These are phyloP conservation scores for Yarrowia sp. DNA, from an alignment of 805 yeast genomes.

Conservation along the genomic window DNA sequence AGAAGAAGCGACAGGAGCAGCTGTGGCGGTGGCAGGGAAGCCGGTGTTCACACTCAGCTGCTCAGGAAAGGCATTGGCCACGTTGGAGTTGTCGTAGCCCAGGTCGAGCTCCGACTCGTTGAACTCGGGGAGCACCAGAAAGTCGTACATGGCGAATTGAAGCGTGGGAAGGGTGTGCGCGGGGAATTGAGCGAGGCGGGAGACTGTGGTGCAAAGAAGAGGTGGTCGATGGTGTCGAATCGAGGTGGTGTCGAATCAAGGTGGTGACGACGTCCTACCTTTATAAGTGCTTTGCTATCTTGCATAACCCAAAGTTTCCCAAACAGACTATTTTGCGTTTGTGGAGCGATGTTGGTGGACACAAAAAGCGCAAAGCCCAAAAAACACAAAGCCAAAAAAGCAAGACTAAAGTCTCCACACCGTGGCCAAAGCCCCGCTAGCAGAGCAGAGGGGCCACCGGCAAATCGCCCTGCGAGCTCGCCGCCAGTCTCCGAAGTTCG, in stretches of 20 bases:
- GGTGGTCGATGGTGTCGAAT: too few relatives aligned
- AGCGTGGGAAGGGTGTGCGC: too few relatives aligned
- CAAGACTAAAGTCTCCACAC: too few relatives aligned
- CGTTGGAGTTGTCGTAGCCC: not conserved
- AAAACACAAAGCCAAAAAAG: not conserved
- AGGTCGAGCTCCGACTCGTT: not conserved
- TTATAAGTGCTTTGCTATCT: conserved; percentile 17
- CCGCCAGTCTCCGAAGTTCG: too few relatives aligned
- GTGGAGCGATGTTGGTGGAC: conserved; percentile 23
- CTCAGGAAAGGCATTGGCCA: not conserved
- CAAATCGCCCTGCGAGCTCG: too few relatives aligned
- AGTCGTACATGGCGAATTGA: conserved; percentile 18
- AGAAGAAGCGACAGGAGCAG: too few relatives aligned
- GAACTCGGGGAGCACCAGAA: conserved; percentile 4
- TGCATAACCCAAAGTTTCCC: conserved; percentile 19
- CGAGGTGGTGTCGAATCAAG: not conserved
- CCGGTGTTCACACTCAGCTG: too few relatives aligned
- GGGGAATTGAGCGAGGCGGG: too few relatives aligned
- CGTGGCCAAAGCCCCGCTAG: too few relatives aligned
- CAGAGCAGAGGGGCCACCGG: too few relatives aligned
- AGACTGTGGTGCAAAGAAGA: too few relatives aligned
- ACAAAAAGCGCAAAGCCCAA: not conserved
- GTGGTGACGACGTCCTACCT: not conserved
- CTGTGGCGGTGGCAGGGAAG: not conserved
- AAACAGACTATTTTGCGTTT: conserved; percentile 12